These are phyloP conservation scores for Sungouiella thailandica DNA, from an alignment of 805 yeast species.

Conservation along the genomic window DNA sequence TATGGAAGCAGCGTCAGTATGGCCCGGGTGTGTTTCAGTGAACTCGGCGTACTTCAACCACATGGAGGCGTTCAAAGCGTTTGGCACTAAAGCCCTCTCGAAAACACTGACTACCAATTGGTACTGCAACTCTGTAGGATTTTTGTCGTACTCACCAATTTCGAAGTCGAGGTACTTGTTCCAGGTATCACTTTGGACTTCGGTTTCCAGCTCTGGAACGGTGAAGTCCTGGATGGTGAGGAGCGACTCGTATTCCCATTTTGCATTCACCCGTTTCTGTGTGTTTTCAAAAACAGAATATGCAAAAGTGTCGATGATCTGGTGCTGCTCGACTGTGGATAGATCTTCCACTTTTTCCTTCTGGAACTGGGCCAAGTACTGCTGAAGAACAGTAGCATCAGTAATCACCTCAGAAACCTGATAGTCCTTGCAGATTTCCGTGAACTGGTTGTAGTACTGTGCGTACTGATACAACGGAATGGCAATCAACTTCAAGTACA, in stretches of 20 bases:
- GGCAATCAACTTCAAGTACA: constrained; percentile 42
- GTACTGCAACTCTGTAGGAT: not conserved
- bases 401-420: constrained; percentile 23
- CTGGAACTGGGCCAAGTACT: constrained; percentile 19
- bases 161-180: constrained; percentile 54
- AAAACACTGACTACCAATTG: constrained; percentile 44
- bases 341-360: constrained; percentile 20
- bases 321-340: constrained; percentile 35
- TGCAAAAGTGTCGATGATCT: constrained; percentile 41
- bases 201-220: constrained; percentile 26
- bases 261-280: constrained; percentile 47
- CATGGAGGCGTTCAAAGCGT: constrained; percentile 51
- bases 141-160: constrained; percentile 16
- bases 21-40: constrained; percentile 24
- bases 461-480: constrained; percentile 88
- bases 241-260: constrained; percentile 71
- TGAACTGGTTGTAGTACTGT: constrained; percentile 55
- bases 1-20: constrained; percentile 19
- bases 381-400: constrained; percentile 12
- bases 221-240: constrained; percentile 57
- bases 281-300: constrained; percentile 40
- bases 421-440: constrained; percentile 32
- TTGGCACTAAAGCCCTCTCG: constrained; percentile 70
- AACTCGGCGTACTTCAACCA: constrained; percentile 70
- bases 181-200: constrained; percentile 53